Evolutionary conservation across 306 rosid genomes (phyloP), one percentile per base, ranked within the genome.

Genomic region (Castanea crenata): DNA sequence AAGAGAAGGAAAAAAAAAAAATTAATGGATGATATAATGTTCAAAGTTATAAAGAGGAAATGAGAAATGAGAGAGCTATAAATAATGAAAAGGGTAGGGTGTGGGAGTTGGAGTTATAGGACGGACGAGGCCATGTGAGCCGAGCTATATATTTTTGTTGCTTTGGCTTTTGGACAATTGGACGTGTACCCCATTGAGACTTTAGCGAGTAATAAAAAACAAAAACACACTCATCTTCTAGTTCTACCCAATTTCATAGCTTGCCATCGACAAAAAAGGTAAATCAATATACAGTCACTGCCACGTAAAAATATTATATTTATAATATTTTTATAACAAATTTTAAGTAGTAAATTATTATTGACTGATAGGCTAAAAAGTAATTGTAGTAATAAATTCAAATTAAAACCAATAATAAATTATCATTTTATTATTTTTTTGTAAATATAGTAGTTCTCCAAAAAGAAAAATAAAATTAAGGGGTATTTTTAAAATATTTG

Each of bases 41-140:
- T 21, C 16, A 5, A 19, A 35, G 75, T 41, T 67, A 67, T 19
- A 41, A 51, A 44, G 63, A 80, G 61, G 51, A 54, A 81, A 75
- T 79, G 88, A 74, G 77, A 4, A 70, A 68, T 20, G 87, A 55
- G 61, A 44, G 86, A 59, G 79, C 41, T 88, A 81, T 89, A 86
- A 84, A 86, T 84, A 15, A 77, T 51, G 75, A 54, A 55, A 31
- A 73, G 74, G 78, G 57, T 70, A 65, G 78, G 71, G 69, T 68
- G 82, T 57, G 18, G 68, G 65, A 55, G 57, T 67, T 51, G 32
- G 76, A 79, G 74, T 57, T 55, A 67, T 15, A 49, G 77, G 79
- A 80, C 70, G 86, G 85, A 79, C 87, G 86, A 81, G 87, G 85
- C 84, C 84, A 90, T 79, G 86, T 87, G 81, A 79, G 81, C 86